phyloP scores from a whole-genome alignment of 345 rosid species.

The Atalantia buxifolia region DNA sequence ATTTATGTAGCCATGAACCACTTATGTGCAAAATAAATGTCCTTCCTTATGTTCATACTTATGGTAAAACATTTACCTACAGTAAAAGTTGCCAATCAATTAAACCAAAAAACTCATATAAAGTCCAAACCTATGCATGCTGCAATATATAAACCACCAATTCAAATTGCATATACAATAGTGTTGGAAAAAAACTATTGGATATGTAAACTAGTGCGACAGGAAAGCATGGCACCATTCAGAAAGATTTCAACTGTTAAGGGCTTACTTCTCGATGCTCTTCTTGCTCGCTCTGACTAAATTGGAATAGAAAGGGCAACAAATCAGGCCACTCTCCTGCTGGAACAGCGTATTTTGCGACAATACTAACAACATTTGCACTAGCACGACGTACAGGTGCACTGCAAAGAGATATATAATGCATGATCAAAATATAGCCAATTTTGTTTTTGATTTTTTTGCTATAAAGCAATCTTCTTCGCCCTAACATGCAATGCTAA shows the following conservation, averaged over 20 bases:
- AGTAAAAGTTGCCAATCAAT: background rate
- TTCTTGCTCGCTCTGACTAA: conserved; percentile 95
- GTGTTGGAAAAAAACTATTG: background rate
- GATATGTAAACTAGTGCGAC: background rate
- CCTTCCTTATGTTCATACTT: too few species aligned
- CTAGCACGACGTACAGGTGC: conserved; percentile 95
- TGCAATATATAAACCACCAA: background rate
- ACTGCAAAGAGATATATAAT: conserved; percentile 30
- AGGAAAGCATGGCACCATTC: background rate
- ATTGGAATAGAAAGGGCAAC: conserved; percentile 81
- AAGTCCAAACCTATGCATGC: background rate
- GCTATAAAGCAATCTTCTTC: background rate
- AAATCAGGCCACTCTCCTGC: conserved; percentile 99
- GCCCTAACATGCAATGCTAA: background rate
- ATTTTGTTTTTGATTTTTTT: too few species aligned
- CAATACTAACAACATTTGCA: conserved; percentile 93
- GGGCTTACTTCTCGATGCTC: conserved; percentile 88
- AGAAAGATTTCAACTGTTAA: background rate
- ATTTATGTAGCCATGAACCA: background rate
- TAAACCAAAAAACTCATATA: background rate
- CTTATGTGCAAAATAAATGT: background rate
- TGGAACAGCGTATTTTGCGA: conserved; percentile 92
- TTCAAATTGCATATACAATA: background rate
- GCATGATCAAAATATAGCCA: background rate
- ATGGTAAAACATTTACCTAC: background rate